Evolutionary conservation across 352 stramenopile species (phyloP), one percentile per base, ranked within the genome.

Genomic region (Globisporangium perplexum): DNA sequence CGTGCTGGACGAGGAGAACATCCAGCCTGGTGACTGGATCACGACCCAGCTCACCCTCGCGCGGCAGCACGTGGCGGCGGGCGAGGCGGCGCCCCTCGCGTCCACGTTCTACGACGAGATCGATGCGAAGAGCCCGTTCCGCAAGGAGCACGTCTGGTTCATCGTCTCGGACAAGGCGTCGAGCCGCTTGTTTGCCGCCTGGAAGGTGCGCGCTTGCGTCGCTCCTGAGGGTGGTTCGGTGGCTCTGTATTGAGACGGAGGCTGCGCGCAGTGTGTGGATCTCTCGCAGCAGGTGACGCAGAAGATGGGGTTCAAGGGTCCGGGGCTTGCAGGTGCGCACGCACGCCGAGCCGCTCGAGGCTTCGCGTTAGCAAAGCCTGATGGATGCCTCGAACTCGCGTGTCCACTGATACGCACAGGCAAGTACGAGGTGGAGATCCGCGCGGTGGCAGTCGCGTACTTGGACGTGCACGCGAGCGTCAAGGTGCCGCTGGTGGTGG

Each of bases 391-490:
- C n/a, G n/a, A n/a, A n/a, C 28, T 35, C 12, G 11, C 10, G 17
- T 39, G 33, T 31, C 10, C 28, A n/a, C 24, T 38, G 31, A 36
- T n/a, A 0, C 5, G 4, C 26, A 22, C 58, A 74, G 83, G 78
- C 62, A 80, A 83, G 33, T 89, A 89, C 65, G 70, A 89, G 31
- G 57, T 93, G 22, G 83, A 93, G 41, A 55, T 91, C n/a, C 74
- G 80, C n/a, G 83, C 80, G 3, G 51, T 89, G 47, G 86, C 74
- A 22, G 66, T 69, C 1, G 60, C 68, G 45, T 91, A 91, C 63
- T 54, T 93, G 11, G 78, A 77, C 52, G 72, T 74, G 10, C 69
- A 87, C 22, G 60, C 76, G 18, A 77, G 65, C 39, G 31, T 60
- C 1, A 53, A 38, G 20, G 47, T 87, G 7, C 50, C 68, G 0